These are phyloP conservation scores for Colletotrichum costaricense DNA, from an alignment of 2,329 filamentous ascomycete genomes.

Conservation along the genomic window DNA sequence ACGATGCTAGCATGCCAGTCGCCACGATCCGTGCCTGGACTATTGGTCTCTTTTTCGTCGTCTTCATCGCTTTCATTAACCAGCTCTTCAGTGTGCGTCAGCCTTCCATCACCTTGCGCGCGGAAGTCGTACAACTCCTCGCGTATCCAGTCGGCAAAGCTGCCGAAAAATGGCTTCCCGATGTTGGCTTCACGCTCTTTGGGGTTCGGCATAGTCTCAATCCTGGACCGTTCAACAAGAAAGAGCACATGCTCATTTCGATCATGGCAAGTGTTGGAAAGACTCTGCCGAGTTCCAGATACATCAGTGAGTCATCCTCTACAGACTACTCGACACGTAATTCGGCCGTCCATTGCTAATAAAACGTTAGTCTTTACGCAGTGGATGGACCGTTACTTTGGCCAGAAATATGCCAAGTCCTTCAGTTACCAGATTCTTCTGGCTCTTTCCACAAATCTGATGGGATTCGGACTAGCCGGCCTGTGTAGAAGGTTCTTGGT, in stretches of 20 bases:
- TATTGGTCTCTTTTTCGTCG: constrained; percentile 49
- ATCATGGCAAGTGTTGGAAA: constrained; percentile 66
- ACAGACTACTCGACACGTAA: too few relatives aligned
- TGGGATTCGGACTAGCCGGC: constrained; percentile 64
- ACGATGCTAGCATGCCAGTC: constrained; percentile 52
- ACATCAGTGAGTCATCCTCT: constrained; percentile 44
- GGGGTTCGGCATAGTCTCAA: constrained; percentile 55
- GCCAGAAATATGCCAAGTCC: constrained; percentile 54
- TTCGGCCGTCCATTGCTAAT: not conserved
- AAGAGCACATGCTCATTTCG: constrained; percentile 66
- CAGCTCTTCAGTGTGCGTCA: constrained; percentile 55
- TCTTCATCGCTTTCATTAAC: constrained; percentile 46
- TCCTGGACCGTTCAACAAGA: constrained; percentile 62
- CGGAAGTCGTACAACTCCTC: constrained; percentile 54
- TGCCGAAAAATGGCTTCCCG: constrained; percentile 48
- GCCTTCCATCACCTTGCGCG: constrained; percentile 52
- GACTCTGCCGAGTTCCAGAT: constrained; percentile 55
- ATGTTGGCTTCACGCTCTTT: constrained; percentile 47
- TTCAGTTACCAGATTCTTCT: constrained; percentile 60
- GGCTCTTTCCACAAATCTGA: constrained; percentile 59
- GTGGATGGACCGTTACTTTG: constrained; percentile 54
- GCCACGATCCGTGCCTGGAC: constrained; percentile 54
- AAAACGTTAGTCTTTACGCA: constrained; percentile 59
- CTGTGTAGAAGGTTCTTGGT: constrained; percentile 59
- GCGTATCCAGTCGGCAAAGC: constrained; percentile 50